Base-by-base conservation (phyloP, 371 early-diverging fungal genomes). In the Rhizopus delemar region DNA sequence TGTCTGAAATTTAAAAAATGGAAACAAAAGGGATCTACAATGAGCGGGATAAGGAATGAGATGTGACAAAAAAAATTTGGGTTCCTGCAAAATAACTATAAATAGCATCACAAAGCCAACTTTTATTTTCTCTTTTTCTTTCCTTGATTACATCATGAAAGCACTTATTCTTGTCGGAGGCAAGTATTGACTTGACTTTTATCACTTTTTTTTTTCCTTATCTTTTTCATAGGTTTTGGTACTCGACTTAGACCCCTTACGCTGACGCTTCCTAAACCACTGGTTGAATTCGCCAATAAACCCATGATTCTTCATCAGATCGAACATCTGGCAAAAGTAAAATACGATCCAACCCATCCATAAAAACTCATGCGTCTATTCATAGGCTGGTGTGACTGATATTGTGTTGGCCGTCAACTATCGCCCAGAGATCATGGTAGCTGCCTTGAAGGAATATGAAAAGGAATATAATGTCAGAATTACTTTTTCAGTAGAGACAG, bases 301-400 rank as follows among this genome's bases (percentile, higher is more conserved):
- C 99, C 99, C 39, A 99, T 99, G 92, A 94, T 99, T 65, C 85
- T 96, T 57, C 99, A 99, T 80, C 99, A 99, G 80, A 99, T 99
- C 65, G 96, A 97, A 72, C 95, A 94, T 15, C 81, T 99, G 8
- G 96, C 90, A 60, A 88, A 94, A 89, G 96, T 94, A 78, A 56
- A 70, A 39, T 8, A 51, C 6, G 48, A 36, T 22, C 22, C 22
- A 22, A 22, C 22, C 22, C 22, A 22, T 22, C 22, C 22, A 22
- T 22, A 22, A 22, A 22, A 22, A 1, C 90, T 55, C 98, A 98
- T 56, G 96, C 99, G 41, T 92, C 86, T 33, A 97, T 45, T 45
- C 31, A 46, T 81, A 94, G 95, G 94, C 90, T 55, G 99, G 99
- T 57, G 96, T 99, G 45, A 93, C 86, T 33, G 97, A 98, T 74